Evolutionary conservation across 495 filamentous ascomycete species (phyloP).

Genomic region (Daldinia vernicosa): DNA sequence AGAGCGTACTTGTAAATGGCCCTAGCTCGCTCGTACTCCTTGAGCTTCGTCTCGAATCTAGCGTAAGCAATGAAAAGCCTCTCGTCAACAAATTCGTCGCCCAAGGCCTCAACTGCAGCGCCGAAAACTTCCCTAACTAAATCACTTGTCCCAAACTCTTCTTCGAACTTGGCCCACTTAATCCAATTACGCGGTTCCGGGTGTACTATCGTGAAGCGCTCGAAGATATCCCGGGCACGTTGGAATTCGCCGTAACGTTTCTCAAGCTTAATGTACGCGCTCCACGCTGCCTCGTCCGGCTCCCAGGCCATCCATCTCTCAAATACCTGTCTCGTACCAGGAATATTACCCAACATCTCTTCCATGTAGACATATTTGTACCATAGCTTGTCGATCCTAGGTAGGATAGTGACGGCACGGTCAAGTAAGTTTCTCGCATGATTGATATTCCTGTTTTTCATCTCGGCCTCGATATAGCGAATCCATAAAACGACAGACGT

Average conservation of each 20-base stretch:
- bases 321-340: conserved; percentile 92
- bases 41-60: conserved; percentile 89
- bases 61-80: conserved; percentile 93
- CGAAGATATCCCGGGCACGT: conserved; percentile 83
- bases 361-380: conserved; percentile 99
- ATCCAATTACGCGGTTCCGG: conserved; percentile 98
- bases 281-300: conserved; percentile 94
- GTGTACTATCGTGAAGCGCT: conserved; percentile 91
- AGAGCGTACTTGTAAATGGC: conserved; percentile 97
- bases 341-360: conserved; percentile 91
- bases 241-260: conserved; percentile 93
- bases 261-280: conserved; percentile 94
- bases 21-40: conserved; percentile 93
- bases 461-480: conserved; percentile 94
- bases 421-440: conserved; percentile 95
- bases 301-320: conserved; percentile 99
- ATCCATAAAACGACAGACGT: conserved; percentile 86
- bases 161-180: conserved; percentile 97
- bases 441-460: conserved; percentile 96
- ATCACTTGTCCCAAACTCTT: conserved; percentile 91
- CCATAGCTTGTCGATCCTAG: conserved; percentile 94
- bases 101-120: conserved; percentile 85
- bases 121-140: conserved; percentile 93
- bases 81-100: conserved; percentile 97
- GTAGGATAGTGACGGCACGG: conserved; percentile 91